These are phyloP conservation scores for Euclidium syriacum DNA, from an alignment of 345 rosid genomes.

Conservation along the genomic window DNA sequence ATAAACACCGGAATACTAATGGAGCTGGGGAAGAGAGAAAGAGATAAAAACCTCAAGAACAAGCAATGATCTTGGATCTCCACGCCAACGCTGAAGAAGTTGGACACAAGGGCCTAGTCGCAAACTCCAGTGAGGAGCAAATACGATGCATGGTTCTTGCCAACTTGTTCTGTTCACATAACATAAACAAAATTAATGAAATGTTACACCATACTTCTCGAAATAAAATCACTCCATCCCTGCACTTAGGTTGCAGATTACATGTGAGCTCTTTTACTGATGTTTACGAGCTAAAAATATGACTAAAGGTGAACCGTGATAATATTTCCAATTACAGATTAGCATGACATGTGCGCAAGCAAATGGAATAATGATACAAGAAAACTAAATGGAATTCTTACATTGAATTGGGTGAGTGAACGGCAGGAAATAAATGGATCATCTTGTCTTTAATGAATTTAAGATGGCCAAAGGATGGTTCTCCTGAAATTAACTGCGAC, in stretches of 20 bases:
- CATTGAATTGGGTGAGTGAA: slow-evolving; percentile 71
- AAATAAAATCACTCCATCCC: background rate
- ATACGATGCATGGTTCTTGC: slow-evolving; percentile 82
- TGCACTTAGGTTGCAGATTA: background rate
- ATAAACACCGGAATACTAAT: background rate
- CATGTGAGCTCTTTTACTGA: background rate
- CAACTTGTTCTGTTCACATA: slow-evolving; percentile 50
- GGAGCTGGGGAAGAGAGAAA: background rate
- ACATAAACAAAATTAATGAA: background rate
- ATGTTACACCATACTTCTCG: background rate
- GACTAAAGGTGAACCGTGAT: background rate
- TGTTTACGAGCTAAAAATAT: slow-evolving; percentile 6
- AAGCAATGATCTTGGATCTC: slow-evolving; percentile 64
- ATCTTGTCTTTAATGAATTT: slow-evolving; percentile 54
- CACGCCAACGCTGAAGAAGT: slow-evolving; percentile 69
- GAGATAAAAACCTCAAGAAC: slow-evolving; percentile 59
- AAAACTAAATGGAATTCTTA: slow-evolving; percentile 33
- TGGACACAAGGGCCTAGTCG: slow-evolving; percentile 80
- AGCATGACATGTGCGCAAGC: background rate
- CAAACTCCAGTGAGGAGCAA: slow-evolving; percentile 76
- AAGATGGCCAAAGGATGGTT: slow-evolving; percentile 60
- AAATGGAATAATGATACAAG: no score
- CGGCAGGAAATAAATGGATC: slow-evolving; percentile 61
- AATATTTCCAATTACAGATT: background rate
- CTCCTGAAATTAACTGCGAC: slow-evolving; percentile 75